Percentiles rank a stretch among this genome's conserved stretches.
Evolutionary conservation across 768 basidiomycete species (phyloP).

Genomic region (Hericium coralloides): DNA sequence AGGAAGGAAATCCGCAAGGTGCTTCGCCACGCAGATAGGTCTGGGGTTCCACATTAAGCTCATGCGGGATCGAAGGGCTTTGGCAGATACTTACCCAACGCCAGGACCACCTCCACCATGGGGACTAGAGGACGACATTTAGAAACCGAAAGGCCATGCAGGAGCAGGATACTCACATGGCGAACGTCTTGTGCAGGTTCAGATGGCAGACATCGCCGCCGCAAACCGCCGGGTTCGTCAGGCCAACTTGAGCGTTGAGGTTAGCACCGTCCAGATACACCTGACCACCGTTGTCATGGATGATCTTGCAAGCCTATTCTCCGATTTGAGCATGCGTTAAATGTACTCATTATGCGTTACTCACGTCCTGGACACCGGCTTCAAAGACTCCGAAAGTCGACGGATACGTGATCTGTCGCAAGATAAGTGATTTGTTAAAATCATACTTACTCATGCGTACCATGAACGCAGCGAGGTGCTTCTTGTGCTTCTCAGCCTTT

Average conservation of each 20-base stretch:
- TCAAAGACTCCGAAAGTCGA: conserved; percentile 99
- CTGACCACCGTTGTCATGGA: conserved; percentile 92
- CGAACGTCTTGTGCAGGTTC: conserved; percentile 97
- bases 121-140: conserved; percentile 41
- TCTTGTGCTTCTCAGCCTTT: conserved; percentile 88
- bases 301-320: conserved; percentile 77
- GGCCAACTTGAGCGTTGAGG: conserved; percentile 86
- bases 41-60: conserved; percentile 22
- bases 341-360: conserved; percentile 7
- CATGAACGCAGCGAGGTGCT: conserved; percentile 94
- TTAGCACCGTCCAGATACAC: conserved; percentile 98
- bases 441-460: conserved; percentile 28
- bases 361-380: conserved; percentile 70
- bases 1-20: conserved; percentile 92
- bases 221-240: conserved; percentile 89
- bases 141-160: background rate
- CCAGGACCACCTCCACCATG: conserved; percentile 98
- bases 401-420: conserved; percentile 82
- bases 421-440: conserved; percentile 10
- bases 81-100: conserved; percentile 54
- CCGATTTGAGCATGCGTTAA: conserved; percentile 1
- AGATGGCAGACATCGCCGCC: conserved; percentile 98
- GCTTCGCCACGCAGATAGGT: conserved; percentile 90
- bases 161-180: conserved; percentile 55
- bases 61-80: too few species aligned